Conservation (phyloP, 2,329 filamentous ascomycete species). For the Ophiostoma montium region DNA sequence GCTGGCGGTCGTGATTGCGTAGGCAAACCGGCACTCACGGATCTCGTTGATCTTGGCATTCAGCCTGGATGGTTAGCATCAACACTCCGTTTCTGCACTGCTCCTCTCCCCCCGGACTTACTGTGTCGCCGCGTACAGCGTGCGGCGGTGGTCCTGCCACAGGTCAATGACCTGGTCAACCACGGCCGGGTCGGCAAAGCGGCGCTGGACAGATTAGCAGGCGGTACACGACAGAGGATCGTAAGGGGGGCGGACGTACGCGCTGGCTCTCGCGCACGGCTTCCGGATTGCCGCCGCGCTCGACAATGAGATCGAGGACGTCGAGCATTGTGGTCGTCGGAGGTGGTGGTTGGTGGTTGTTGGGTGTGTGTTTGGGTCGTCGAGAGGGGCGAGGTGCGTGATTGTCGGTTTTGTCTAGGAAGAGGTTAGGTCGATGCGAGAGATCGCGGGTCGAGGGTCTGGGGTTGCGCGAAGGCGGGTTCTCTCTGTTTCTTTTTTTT, state of each 20-base stretch:
- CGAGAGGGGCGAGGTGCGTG: background rate
- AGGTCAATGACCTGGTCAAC: conserved; percentile 84
- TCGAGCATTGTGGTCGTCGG: conserved; percentile 26
- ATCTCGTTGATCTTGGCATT: conserved; percentile 68
- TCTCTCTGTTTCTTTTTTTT: background rate
- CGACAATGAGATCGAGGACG: conserved; percentile 63
- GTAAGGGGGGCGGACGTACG: conserved; percentile 7
- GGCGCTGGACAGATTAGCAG: conserved; percentile 28
- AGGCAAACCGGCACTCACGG: conserved; percentile 6
- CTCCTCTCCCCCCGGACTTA: conserved; percentile 4
- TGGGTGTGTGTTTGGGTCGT: background rate
- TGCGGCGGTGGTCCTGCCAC: conserved; percentile 73
- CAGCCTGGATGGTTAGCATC: conserved; percentile 24
- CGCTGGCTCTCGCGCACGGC: conserved; percentile 86
- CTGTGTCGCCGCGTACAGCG: conserved; percentile 44
- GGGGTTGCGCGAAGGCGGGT: background rate
- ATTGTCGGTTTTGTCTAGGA: background rate
- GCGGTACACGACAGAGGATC: background rate
- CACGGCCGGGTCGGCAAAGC: conserved; percentile 64
- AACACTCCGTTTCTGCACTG: no score
- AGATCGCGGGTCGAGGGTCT: background rate
- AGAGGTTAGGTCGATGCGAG: background rate
- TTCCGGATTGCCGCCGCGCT: conserved; percentile 83
- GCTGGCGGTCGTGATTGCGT: background rate
- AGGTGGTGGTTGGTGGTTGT: background rate